phyloP scores from a whole-genome alignment of 257 asterid genomes.

The Solanum chaucha region DNA sequence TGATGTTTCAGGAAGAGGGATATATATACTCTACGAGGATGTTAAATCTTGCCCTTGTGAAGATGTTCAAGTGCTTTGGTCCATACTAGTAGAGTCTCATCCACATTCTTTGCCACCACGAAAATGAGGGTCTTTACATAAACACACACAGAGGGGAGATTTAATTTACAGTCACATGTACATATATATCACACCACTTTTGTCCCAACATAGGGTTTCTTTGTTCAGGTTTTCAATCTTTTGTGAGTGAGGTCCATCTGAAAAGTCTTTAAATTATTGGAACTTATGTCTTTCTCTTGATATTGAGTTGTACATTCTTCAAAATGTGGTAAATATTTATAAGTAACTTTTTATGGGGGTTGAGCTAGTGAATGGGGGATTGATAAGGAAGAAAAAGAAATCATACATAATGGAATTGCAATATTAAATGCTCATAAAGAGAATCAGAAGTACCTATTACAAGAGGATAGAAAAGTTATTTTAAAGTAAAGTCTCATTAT shows the following conservation, averaged over 20 bases:
- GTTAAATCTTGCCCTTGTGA: conserved; percentile 89
- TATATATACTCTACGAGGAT: conserved; percentile 89
- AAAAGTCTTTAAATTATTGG: conserved; percentile 26
- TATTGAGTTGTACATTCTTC: neutral
- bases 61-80: conserved; percentile 93
- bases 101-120: conserved; percentile 52
- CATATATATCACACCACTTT: conserved; percentile 9
- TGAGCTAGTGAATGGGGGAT: neutral
- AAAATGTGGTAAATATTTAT: neutral
- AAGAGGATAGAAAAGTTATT: neutral
- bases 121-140: conserved; percentile 21
- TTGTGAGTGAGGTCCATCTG: conserved; percentile 18
- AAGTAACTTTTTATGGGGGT: neutral
- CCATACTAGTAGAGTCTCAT: conserved; percentile 84
- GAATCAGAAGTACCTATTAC: neutral
- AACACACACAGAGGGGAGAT: conserved; percentile 8
- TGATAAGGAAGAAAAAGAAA: neutral
- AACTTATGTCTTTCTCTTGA: neutral
- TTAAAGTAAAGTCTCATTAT: neutral
- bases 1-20: conserved; percentile 59
- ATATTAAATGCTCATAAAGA: neutral
- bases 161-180: conserved; percentile 19
- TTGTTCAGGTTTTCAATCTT: conserved; percentile 13
- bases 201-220: neutral
- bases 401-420: neutral